Evolutionary conservation across 2,329 filamentous ascomycete species (phyloP), one percentile per base, ranked within the genome.

Genomic region (Fusarium stilboides): DNA sequence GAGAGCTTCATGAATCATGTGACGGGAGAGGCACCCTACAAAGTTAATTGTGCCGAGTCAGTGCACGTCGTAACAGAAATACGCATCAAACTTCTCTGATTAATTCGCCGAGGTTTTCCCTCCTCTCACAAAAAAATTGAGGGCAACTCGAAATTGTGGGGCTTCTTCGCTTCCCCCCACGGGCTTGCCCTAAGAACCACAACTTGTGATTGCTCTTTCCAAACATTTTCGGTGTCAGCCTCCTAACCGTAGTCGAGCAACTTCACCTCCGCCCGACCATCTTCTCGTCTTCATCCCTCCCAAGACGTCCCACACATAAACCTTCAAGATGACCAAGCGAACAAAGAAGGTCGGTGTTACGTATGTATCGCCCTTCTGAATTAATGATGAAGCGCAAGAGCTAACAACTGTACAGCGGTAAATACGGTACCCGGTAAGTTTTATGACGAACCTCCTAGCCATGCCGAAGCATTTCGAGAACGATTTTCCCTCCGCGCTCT

Each of bases 321-420:
- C 82, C 81, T 84, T 83, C 88, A 94, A 91, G 86, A 96, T 96
- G 92, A 94, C 93, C 84, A 95, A 96, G 90, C 91, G 94, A 88
- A 97, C 94, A 76, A 97, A 83, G 92, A 97, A 97, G 92, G 94
- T 97, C 91, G 94, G 94, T 85, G 94, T 98, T 85, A 98, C 95
- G 81, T 82, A 79, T 68, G 81, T 82, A 77, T 73, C 34, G 24
- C 20, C 31, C 53, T 65, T 19, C 49, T 28, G 44, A 57, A 57
- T 52, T 57, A 49, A 62, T 50, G 40, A 49, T 22, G 13, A 44
- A 45, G 44, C 39, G 43, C 44, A 65, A 49, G 50, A 76, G 75
- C 75, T 80, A 78, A 81, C 74, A 47, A 50, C 20, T 61, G 26
- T 58, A 28, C 77, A 82, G 80, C 80, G 80, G 94, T 87, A 97